These are phyloP conservation scores for Orbilia quercus DNA, from an alignment of 2,329 filamentous ascomycete genomes.

Conservation along the genomic window DNA sequence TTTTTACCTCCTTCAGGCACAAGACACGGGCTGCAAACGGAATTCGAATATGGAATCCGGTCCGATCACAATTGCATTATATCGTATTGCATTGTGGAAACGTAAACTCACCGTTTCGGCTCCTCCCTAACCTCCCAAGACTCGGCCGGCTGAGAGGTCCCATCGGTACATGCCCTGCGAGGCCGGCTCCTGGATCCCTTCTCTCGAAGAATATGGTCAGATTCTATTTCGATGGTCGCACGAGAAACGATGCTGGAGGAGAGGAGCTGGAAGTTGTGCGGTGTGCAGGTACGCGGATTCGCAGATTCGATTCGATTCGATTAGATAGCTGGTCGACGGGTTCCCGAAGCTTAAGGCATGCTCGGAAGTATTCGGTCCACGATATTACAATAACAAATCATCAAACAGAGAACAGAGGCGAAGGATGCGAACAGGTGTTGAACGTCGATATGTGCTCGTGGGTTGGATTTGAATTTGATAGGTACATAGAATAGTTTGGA, in stretches of 20 bases:
- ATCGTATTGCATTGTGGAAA: conserved; percentile 2
- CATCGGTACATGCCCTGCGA: conserved; percentile 30
- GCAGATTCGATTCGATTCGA: conserved; percentile 7
- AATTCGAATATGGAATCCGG: too few species aligned
- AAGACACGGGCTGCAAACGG: conserved; percentile 43
- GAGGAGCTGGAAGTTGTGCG: too few species aligned
- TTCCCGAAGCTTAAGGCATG: background rate
- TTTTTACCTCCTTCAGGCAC: too few species aligned
- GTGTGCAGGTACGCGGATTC: background rate
- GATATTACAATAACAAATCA: background rate
- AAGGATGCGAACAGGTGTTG: background rate
- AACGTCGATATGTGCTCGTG: too few species aligned
- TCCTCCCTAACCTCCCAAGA: conserved; percentile 56
- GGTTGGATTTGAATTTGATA: too few species aligned
- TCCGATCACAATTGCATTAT: too few species aligned
- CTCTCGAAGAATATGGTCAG: background rate
- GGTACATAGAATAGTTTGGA: too few species aligned
- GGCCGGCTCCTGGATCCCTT: background rate
- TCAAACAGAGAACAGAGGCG: background rate
- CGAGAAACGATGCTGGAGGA: background rate
- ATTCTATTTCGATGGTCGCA: background rate
- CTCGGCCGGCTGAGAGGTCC: conserved; percentile 53
- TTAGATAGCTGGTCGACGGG: background rate
- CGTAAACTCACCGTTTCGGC: conserved; percentile 52
- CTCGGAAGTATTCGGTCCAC: conserved; percentile 18